Conservation (phyloP, 73 alveolate genomes). For the Tetrahymena malaccensis region DNA sequence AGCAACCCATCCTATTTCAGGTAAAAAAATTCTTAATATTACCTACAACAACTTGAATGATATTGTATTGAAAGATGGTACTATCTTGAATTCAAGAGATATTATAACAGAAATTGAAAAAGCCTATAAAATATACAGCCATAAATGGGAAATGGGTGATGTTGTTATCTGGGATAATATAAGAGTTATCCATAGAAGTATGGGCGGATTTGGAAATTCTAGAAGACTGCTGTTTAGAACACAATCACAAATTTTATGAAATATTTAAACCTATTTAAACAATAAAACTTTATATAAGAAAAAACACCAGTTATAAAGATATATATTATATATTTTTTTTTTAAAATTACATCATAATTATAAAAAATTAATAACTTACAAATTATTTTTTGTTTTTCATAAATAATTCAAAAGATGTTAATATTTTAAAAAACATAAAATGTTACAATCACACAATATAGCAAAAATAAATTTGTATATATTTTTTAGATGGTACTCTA, state of each 20-base stretch:
- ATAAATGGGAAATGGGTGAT: constrained; percentile 37
- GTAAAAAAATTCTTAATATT: not conserved
- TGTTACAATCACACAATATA: no score
- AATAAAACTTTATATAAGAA: no score
- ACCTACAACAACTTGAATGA: not conserved
- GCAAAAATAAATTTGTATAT: no score
- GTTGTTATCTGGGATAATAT: constrained; percentile 23
- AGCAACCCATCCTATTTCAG: not conserved
- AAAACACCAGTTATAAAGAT: no score
- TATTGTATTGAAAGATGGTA: not conserved
- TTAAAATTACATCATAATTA: no score
- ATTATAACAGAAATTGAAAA: not conserved
- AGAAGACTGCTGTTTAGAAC: constrained; percentile 4
- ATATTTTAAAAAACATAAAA: no score
- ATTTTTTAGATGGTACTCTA: no score
- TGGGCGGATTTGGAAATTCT: constrained; percentile 11
- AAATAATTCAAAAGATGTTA: no score
- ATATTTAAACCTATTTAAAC: no score
- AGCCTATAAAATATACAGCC: not conserved
- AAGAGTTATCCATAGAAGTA: constrained; percentile 4
- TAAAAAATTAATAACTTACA: no score
- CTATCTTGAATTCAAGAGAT: not conserved
- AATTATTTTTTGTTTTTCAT: no score
- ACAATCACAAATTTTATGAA: not conserved
- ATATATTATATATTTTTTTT: no score